Base-by-base conservation (phyloP, 495 filamentous ascomycete genomes). In the Neurospora cerealis region DNA sequence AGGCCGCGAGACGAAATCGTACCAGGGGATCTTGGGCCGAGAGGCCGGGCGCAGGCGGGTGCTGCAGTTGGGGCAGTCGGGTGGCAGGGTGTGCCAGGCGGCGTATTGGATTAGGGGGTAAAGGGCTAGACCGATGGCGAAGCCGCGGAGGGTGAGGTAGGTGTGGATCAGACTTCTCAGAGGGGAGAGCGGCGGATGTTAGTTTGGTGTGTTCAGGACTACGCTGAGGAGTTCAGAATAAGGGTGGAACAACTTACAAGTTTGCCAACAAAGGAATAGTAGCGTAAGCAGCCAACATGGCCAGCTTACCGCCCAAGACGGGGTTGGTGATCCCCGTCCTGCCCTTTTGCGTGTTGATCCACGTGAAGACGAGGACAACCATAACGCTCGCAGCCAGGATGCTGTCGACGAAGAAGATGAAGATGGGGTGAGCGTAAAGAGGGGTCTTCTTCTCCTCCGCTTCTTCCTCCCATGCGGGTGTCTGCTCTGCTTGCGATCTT, bases 1-100 rank as follows among this genome's bases (percentile, higher is more conserved):
- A 3, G 79, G 81, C 7, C 77, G 38, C 70, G 79, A 75, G 15
- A 81, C 40, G 17, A 77, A 79, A 66, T 83, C 74, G 73, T 78
- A 76, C 83, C 83, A 84, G 15, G 83, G 83, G 36, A 81, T 75
- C 8, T 76, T 70, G 1, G 82, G 82, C 24, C 76, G 37, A 15
- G 78, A 42, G 13, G 76, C 76, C 0, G 83, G 83, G 1, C 83
- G 81, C 32, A 85, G 74, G 0, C 79, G 78, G 62, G 40, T 75
- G 34, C 78, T 80, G 72, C 83, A 85, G 73, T 84, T 78, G 0
- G 83, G 83, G 69, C 83, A 85, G 66, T 84, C 79, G 9, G 80
- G 76, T 0, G 79, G 78, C 5, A 84, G 78, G 24, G 74, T 77
- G 40, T 80, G 83, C 80, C 80, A 84, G 15, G 80, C 80, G 19